Conservation (phyloP, 148 eudicot genomes). For the Simmondsia chinensis region DNA sequence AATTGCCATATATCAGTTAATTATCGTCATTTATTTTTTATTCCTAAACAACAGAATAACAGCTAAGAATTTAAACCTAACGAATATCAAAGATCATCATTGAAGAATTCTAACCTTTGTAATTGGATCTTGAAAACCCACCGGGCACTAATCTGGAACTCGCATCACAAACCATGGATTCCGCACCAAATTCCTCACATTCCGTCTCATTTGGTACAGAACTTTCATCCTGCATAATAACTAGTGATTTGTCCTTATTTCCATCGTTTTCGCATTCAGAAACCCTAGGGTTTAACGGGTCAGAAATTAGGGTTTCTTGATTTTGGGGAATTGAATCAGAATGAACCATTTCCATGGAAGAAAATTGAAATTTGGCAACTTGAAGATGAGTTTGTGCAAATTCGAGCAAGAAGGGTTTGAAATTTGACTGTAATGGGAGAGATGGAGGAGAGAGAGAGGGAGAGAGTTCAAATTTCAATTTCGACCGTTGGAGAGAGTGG, state of each 20-base stretch:
- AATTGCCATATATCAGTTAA: no score
- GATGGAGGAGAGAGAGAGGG: background rate
- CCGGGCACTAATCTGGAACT: slow-evolving; percentile 35
- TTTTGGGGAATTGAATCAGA: slow-evolving; percentile 10
- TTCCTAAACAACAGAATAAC: no score
- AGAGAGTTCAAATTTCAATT: slow-evolving; percentile 19
- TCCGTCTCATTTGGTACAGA: slow-evolving; percentile 44
- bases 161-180: slow-evolving; percentile 55
- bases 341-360: slow-evolving; percentile 28
- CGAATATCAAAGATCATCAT: background rate
- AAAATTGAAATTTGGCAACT: no score
- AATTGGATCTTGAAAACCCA: slow-evolving; percentile 42
- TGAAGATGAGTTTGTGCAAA: background rate
- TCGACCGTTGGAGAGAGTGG: slow-evolving; percentile 25
- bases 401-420: background rate
- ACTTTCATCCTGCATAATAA: background rate
- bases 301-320: slow-evolving; percentile 33
- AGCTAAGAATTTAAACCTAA: background rate
- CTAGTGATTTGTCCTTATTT: background rate
- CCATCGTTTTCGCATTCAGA: slow-evolving; percentile 18
- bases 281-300: slow-evolving; percentile 16
- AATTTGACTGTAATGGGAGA: background rate
- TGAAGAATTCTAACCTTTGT: slow-evolving; percentile 38
- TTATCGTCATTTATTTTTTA: no score
- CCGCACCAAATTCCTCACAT: slow-evolving; percentile 30